These are phyloP conservation scores for Sanguinoderma infundibulare DNA, from an alignment of 1,284 basidiomycete species.

Conservation along the genomic window DNA sequence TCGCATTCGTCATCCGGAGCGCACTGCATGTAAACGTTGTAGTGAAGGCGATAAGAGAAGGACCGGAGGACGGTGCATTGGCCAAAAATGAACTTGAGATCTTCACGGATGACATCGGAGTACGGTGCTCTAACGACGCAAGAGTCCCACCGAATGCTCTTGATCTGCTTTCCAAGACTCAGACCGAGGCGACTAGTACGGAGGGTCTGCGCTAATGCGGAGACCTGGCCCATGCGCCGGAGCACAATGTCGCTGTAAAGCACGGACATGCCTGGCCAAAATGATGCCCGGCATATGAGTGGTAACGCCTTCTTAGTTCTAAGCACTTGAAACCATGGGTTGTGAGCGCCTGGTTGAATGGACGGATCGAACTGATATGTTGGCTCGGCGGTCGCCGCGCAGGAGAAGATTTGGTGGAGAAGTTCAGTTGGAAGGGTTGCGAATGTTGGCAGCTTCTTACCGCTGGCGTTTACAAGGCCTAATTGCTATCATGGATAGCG, in stretches of 20 bases:
- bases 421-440: background rate
- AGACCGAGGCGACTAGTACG: background rate
- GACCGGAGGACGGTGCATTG: background rate
- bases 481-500: too few relatives aligned
- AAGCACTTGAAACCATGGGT: background rate
- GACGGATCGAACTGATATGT: background rate
- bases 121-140: background rate
- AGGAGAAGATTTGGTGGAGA: background rate
- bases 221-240: conserved; percentile 9
- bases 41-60: conserved; percentile 1
- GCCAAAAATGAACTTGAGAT: background rate
- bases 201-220: conserved; percentile 1
- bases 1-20: background rate
- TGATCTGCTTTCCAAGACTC: background rate
- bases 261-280: conserved; percentile 1
- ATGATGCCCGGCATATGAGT: background rate
- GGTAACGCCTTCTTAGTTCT: conserved; percentile 1
- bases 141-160: conserved; percentile 1
- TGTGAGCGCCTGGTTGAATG: background rate
- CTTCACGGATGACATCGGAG: conserved; percentile 1
- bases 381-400: background rate
- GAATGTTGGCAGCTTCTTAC: background rate
- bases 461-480: too few relatives aligned
- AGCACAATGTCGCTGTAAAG: conserved; percentile 9
- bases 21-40: background rate